Percentiles rank a stretch among this genome's conserved stretches.
Evolutionary conservation across 768 basidiomycete species (phyloP).

Genomic region (Hericium erinaceus): DNA sequence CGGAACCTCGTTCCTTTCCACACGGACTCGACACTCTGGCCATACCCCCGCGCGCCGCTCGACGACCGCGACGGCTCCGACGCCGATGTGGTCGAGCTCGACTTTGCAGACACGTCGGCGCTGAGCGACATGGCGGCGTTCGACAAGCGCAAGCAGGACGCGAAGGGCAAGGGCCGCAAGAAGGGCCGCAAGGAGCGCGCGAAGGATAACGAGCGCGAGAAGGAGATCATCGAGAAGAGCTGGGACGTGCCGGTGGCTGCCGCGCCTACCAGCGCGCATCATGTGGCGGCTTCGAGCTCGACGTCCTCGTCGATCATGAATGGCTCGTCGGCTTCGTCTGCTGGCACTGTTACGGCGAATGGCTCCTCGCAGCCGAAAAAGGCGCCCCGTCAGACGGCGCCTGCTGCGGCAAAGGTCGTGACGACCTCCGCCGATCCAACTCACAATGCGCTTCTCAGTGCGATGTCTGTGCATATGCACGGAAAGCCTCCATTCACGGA

Average conservation of each 20-base stretch:
- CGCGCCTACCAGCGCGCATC: background rate
- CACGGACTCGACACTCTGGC: constrained; percentile 62
- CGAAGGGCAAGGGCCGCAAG: constrained; percentile 10
- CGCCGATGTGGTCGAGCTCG: constrained; percentile 60
- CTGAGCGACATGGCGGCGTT: constrained; percentile 61
- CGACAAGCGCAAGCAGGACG: constrained; percentile 18
- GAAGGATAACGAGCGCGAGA: constrained; percentile 26
- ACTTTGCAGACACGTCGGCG: constrained; percentile 65
- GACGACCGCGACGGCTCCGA: constrained; percentile 31
- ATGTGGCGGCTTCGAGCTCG: background rate
- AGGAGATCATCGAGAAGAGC: constrained; percentile 44
- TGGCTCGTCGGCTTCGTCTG: background rate
- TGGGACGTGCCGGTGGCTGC: constrained; percentile 43
- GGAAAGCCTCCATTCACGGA: constrained; percentile 5
- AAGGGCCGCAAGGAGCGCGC: constrained; percentile 21
- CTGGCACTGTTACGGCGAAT: background rate
- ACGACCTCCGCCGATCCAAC: constrained; percentile 10
- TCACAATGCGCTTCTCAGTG: constrained; percentile 7
- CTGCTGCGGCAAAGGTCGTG: background rate
- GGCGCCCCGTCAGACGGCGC: background rate
- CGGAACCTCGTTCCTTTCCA: constrained; percentile 48
- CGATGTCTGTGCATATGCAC: constrained; percentile 7
- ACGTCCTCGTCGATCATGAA: background rate
- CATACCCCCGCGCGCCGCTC: constrained; percentile 44
- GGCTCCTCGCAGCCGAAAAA: background rate